A percentile compares a stretch with the other conserved stretches of the same genome.
Conservation (phyloP, 106 monocot species). For the Vanilla planifolia region DNA sequence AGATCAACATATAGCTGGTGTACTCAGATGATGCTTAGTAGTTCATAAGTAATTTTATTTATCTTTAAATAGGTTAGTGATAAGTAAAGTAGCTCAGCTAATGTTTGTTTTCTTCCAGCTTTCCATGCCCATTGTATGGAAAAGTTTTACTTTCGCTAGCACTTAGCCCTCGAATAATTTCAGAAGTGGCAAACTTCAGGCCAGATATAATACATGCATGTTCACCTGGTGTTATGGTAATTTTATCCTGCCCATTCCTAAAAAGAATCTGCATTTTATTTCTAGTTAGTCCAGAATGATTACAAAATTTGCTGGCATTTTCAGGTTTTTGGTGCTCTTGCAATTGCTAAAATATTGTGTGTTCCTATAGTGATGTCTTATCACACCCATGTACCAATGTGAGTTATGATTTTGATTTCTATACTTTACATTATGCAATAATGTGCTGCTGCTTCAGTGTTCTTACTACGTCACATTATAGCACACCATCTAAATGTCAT, state of each 20-base stretch:
- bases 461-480: too few relatives aligned
- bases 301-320: neutral
- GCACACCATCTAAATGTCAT: too few relatives aligned
- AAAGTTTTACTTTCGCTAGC: slow-evolving; percentile 90
- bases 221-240: slow-evolving; percentile 96
- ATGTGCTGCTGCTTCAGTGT: too few relatives aligned
- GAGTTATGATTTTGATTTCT: slow-evolving; percentile 12
- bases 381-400: slow-evolving; percentile 98
- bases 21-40: too few relatives aligned
- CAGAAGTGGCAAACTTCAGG: slow-evolving; percentile 85
- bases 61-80: too few relatives aligned
- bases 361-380: slow-evolving; percentile 95
- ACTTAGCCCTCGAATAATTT: slow-evolving; percentile 90
- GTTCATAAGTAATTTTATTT: too few relatives aligned
- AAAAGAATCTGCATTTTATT: neutral
- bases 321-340: slow-evolving; percentile 96
- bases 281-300: neutral
- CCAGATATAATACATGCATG: slow-evolving; percentile 94
- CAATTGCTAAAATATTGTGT: slow-evolving; percentile 76
- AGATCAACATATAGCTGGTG: too few relatives aligned
- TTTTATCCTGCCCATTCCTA: neutral
- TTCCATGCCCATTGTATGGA: slow-evolving; percentile 86
- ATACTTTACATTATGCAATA: neutral
- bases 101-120: slow-evolving; percentile 36
- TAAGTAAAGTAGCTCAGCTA: neutral